These are phyloP conservation scores for Theileria annulata DNA, from an alignment of 169 alveolate species.

Conservation along the genomic window DNA sequence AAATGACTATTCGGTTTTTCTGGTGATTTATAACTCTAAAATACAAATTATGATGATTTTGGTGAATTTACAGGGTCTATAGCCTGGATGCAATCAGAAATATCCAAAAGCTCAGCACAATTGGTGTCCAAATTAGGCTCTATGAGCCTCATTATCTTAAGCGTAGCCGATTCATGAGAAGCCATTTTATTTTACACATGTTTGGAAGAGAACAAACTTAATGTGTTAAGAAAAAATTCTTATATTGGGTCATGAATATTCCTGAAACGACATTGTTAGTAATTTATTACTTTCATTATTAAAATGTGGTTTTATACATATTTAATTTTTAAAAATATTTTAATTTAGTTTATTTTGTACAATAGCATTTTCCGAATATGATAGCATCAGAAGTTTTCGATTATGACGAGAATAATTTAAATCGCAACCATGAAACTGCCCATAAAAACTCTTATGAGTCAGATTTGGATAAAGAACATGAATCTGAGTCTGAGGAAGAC, in stretches of 20 bases:
- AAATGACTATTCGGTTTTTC: neutral
- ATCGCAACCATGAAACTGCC: neutral
- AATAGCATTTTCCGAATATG: neutral
- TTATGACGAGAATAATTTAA: neutral
- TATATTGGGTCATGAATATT: neutral
- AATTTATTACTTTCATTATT: neutral
- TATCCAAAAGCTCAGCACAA: conserved; percentile 4
- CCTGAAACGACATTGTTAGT: neutral
- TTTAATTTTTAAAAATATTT: neutral
- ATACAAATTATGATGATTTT: neutral
- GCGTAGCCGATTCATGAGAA: neutral
- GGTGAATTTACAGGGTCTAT: neutral
- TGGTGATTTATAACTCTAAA: neutral
- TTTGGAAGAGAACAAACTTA: neutral
- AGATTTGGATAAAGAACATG: neutral
- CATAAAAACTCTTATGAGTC: neutral
- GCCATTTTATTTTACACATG: conserved; percentile 3
- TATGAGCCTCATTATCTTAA: conserved; percentile 2
- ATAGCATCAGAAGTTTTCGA: neutral
- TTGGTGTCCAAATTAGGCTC: conserved; percentile 8
- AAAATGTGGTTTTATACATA: neutral
- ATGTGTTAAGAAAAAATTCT: neutral
- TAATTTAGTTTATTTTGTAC: neutral
- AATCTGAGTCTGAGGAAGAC: conserved; percentile 1
- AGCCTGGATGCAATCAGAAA: neutral